Percentiles rank a stretch among this genome's conserved stretches.
phyloP scores from a whole-genome alignment of 257 asterid genomes.

The Gardenia jasminoides region DNA sequence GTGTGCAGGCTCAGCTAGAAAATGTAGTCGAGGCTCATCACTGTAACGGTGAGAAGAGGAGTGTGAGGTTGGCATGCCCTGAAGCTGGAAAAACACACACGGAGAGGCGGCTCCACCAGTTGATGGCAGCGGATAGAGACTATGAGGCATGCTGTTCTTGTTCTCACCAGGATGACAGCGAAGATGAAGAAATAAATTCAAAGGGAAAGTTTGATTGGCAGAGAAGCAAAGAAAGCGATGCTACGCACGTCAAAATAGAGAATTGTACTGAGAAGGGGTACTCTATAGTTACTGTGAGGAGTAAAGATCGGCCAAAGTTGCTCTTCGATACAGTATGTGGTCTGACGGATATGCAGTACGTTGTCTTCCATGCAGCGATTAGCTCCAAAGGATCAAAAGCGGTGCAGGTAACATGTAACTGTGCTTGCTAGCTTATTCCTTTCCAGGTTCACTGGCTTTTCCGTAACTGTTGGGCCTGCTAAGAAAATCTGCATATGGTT shows the following conservation, averaged over 20 bases:
- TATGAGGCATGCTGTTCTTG: constrained; percentile 63
- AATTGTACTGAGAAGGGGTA: constrained; percentile 53
- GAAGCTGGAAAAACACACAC: constrained; percentile 57
- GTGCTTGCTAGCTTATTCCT: neutral
- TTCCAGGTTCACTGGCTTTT: neutral
- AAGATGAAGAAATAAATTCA: constrained; percentile 37
- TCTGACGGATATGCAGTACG: constrained; percentile 66
- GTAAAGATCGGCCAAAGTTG: constrained; percentile 71
- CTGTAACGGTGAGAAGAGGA: constrained; percentile 45
- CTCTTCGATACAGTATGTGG: constrained; percentile 78
- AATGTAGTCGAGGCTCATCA: constrained; percentile 85
- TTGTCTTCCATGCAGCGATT: constrained; percentile 76
- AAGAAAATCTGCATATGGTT: neutral
- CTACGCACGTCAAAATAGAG: constrained; percentile 63
- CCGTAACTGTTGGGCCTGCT: neutral
- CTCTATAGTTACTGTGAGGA: constrained; percentile 54
- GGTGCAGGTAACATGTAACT: constrained; percentile 50
- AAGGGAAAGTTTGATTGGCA: constrained; percentile 23
- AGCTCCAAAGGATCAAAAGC: constrained; percentile 66
- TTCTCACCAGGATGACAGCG: constrained; percentile 32
- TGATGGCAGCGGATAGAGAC: constrained; percentile 76
- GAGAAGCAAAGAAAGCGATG: constrained; percentile 33
- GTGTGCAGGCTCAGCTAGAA: constrained; percentile 66
- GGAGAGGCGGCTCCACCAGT: constrained; percentile 95
- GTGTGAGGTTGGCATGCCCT: constrained; percentile 57